These are phyloP conservation scores for Pythium rishiriense DNA, from an alignment of 352 stramenopile species.

Conservation along the genomic window DNA sequence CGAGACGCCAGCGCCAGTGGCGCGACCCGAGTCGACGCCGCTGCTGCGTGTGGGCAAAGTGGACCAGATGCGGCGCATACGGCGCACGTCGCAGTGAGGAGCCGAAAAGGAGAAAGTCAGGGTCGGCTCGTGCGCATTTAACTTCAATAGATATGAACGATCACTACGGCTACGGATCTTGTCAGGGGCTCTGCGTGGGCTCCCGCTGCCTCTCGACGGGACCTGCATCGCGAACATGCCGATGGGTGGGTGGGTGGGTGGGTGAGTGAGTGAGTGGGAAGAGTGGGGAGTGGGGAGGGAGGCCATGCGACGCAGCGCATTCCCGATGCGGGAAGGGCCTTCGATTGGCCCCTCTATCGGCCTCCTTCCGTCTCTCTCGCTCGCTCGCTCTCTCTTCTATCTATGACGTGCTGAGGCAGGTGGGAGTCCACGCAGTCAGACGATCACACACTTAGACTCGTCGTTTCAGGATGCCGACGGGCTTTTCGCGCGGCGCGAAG, in stretches of 20 bases:
- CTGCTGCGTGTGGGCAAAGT: conserved; percentile 36
- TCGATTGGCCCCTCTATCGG: conserved; percentile 6
- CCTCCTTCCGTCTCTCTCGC: background rate
- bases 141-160: conserved; percentile 11
- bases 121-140: conserved; percentile 4
- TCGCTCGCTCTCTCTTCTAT: conserved; percentile 7
- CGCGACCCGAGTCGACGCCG: conserved; percentile 7
- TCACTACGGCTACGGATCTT: background rate
- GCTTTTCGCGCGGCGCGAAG: conserved; percentile 40
- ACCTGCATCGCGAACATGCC: background rate
- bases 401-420: background rate
- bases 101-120: background rate
- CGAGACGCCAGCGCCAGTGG: background rate
- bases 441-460: background rate
- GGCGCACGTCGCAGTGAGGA: conserved; percentile 23
- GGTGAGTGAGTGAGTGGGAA: no score
- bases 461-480: conserved; percentile 61
- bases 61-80: conserved; percentile 39
- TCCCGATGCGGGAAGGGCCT: no score
- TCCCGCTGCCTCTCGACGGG: conserved; percentile 19
- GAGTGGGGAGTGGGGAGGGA: no score
- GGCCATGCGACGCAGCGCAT: no score
- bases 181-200: background rate
- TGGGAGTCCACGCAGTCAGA: background rate
- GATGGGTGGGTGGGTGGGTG: background rate